Conservation (phyloP, 225 moss, liverwort and hornwort species). For the Ulota crispa region DNA sequence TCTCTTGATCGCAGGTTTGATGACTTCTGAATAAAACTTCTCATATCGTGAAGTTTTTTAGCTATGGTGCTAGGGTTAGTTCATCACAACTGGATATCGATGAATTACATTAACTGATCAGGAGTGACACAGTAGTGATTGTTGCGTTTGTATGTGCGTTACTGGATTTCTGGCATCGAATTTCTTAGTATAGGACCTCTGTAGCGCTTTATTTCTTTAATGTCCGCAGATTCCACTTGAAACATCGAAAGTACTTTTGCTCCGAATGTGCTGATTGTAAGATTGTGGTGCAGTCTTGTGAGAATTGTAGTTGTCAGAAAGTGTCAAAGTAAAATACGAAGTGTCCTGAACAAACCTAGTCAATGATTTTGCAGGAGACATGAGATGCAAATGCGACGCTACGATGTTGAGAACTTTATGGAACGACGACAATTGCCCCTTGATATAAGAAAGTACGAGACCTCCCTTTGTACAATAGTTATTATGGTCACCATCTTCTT, state of each 20-base stretch:
- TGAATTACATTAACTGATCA: not conserved
- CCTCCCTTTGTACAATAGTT: conserved; percentile 3
- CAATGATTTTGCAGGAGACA: conserved; percentile 54
- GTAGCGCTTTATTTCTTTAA: not conserved
- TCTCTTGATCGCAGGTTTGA: conserved; percentile 69
- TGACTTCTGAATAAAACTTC: not conserved
- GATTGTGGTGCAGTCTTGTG: not conserved
- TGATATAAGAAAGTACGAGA: conserved; percentile 52
- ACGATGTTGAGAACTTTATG: conserved; percentile 84
- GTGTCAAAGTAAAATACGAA: not conserved
- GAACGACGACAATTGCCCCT: conserved; percentile 59
- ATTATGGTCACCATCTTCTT: not conserved
- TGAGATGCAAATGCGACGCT: conserved; percentile 81
- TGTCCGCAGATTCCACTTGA: not conserved
- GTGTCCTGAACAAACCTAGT: not conserved
- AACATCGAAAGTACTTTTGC: not conserved
- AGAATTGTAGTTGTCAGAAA: not conserved
- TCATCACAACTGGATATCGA: not conserved
- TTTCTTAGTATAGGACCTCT: conserved; percentile 9
- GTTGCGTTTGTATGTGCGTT: not conserved
- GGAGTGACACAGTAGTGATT: not conserved
- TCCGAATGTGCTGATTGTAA: not conserved
- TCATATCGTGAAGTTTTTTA: not conserved
- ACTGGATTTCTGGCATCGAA: not conserved
- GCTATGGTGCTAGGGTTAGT: not conserved